Base-by-base conservation (phyloP, 2,329 filamentous ascomycete genomes). In the Cladosporium halotolerans region DNA sequence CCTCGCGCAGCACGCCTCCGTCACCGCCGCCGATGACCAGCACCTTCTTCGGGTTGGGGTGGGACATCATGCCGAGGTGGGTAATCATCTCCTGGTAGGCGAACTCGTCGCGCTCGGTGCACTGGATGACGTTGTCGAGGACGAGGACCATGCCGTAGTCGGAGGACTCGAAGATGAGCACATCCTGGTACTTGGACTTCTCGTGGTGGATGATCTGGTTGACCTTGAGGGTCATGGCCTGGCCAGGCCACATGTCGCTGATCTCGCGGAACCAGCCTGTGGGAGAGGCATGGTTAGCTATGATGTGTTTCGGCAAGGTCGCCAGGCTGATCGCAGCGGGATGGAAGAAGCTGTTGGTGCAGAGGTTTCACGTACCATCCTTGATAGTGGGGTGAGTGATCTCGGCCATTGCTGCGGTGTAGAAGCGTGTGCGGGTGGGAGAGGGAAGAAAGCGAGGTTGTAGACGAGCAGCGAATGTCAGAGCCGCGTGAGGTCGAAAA, bases 61-160 rank as follows among this genome's bases (percentile, higher is more conserved):
- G 93, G 51, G 92, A 89, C 83, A 95, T 93, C 86, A 99, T 89
- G 76, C 90, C 93, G 63, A 99, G 82, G 77, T 99, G 90, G 65
- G 92, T 91, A 76, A 99, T 99, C 93, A 99, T 99, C 83, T 99
- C 93, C 81, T 99, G 93, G 60, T 80, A 84, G 72, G 91, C 89
- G 81, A 97, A 99, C 79, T 99, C 93, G 71, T 99, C 90, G 62
- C 92, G 86, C 83, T 99, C 93, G 64, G 93, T 97, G 82, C 85
- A 90, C 78, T 99, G 93, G 74, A 99, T 96, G 72, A 96, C 93
- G 72, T 97, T 97, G 82, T 99, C 93, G 63, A 99, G 84, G 59
- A 99, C 92, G 55, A 99, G 82, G 57, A 97, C 92, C 69, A 84
- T 95, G 73, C 93, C 93, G 74, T 97, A 88, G 81, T 97, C 84